Percentiles rank a stretch among this genome's conserved stretches.
phyloP scores from a whole-genome alignment of 1,139 yeast genomes.

The Lipomyces yarrowii region DNA sequence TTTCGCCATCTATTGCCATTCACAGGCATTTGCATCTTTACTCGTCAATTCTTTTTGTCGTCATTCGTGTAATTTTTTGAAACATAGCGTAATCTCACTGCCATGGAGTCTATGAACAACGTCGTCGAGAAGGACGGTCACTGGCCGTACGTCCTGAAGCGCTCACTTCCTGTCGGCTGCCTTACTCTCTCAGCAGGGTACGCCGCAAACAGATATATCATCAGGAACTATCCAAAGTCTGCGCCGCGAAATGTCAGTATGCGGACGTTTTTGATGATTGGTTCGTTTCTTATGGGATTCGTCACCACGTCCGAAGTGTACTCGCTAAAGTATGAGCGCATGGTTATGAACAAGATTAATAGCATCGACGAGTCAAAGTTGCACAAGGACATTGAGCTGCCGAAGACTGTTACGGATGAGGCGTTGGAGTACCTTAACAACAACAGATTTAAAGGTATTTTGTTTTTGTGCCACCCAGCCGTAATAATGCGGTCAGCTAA shows the following conservation, averaged over 20 bases:
- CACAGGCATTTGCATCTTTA: not conserved
- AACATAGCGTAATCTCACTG: not conserved
- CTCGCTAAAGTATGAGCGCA: slow-evolving; percentile 27
- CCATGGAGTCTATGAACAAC: not conserved
- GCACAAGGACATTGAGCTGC: slow-evolving; percentile 13
- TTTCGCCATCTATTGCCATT: not conserved
- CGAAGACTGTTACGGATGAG: slow-evolving; percentile 25
- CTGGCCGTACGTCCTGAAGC: slow-evolving; percentile 28
- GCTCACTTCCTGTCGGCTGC: slow-evolving; percentile 24
- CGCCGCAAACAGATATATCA: slow-evolving; percentile 16
- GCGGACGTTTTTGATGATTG: slow-evolving; percentile 23
- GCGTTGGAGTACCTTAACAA: slow-evolving; percentile 17
- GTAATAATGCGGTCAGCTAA: not conserved
- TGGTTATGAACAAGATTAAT: slow-evolving; percentile 14
- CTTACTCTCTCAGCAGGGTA: slow-evolving; percentile 21
- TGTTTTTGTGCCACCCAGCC: not conserved
- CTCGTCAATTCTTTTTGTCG: not conserved
- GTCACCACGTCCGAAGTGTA: slow-evolving; percentile 26
- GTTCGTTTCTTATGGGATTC: slow-evolving; percentile 25
- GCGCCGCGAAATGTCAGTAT: slow-evolving; percentile 18
- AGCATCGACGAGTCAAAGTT: slow-evolving; percentile 3
- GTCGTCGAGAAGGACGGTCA: slow-evolving; percentile 14
- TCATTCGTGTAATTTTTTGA: not conserved
- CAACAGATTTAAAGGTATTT: slow-evolving; percentile 26
- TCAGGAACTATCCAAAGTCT: slow-evolving; percentile 12